These are phyloP conservation scores for Saturnispora serradocipensis DNA, from an alignment of 805 yeast genomes.

Conservation along the genomic window DNA sequence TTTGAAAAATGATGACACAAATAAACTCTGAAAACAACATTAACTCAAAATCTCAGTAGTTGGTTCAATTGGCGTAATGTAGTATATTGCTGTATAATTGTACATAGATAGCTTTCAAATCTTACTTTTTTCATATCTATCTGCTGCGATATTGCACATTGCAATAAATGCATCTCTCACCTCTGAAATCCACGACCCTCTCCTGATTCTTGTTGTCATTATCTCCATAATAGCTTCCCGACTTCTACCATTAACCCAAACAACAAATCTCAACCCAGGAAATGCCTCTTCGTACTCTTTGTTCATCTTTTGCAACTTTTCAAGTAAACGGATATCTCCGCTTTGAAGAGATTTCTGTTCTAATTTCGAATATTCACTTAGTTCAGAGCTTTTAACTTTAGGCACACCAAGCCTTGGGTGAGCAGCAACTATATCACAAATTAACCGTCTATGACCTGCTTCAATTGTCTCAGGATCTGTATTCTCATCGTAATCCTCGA, in stretches of 20 bases:
- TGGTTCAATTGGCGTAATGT: not conserved
- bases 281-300: constrained; percentile 35
- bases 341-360: constrained; percentile 57
- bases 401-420: constrained; percentile 84
- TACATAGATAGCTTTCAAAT: not conserved
- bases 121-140: constrained; percentile 44
- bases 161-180: constrained; percentile 65
- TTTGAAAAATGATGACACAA: not conserved
- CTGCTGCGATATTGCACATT: constrained; percentile 86
- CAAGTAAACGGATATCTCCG: constrained; percentile 40
- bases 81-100: not conserved
- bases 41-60: not conserved
- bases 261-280: constrained; percentile 73
- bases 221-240: constrained; percentile 54
- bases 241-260: constrained; percentile 78
- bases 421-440: constrained; percentile 61
- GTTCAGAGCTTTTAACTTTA: constrained; percentile 23
- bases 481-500: constrained; percentile 1
- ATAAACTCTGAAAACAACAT: not conserved
- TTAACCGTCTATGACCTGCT: not conserved
- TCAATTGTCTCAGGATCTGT: not conserved
- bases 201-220: constrained; percentile 49
- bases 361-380: constrained; percentile 54
- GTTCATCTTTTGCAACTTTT: constrained; percentile 44
- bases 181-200: constrained; percentile 48